phyloP scores from a whole-genome alignment of 805 yeast genomes.

The Candida mattraensis region DNA sequence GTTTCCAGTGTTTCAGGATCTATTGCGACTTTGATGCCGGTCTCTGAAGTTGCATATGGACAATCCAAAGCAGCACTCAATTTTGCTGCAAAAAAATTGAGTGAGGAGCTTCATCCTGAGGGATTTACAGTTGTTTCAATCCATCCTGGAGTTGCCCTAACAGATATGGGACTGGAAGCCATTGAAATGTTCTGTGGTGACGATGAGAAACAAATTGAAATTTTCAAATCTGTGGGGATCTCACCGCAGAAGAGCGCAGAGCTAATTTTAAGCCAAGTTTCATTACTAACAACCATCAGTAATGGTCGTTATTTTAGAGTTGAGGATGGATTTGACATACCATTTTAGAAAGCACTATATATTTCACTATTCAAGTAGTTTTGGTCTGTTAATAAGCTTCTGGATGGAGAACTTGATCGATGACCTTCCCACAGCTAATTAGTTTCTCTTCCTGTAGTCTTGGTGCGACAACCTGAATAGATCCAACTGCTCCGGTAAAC shows the following conservation, averaged over 20 bases:
- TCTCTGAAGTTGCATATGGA: slow-evolving; percentile 27
- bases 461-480: no score
- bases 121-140: slow-evolving; percentile 8
- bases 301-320: slow-evolving; percentile 10
- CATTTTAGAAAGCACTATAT: slow-evolving; percentile 2
- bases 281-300: not conserved
- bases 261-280: not conserved
- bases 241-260: not conserved
- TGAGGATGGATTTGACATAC: slow-evolving; percentile 17
- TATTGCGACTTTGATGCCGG: slow-evolving; percentile 24
- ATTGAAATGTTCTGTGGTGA: not conserved
- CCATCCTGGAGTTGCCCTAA: slow-evolving; percentile 5
- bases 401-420: no score
- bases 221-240: not conserved
- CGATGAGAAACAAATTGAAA: not conserved
- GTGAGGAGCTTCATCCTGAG: slow-evolving; percentile 28
- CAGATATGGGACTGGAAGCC: slow-evolving; percentile 1
- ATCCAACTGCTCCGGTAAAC: no score
- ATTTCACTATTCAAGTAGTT: no score
- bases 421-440: no score
- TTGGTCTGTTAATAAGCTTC: no score
- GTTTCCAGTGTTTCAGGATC: slow-evolving; percentile 32
- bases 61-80: slow-evolving; percentile 39
- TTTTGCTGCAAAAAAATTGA: slow-evolving; percentile 26
- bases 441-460: no score